Evolutionary conservation across 306 rosid genomes (phyloP), one percentile per base, ranked within the genome.

Genomic region (Pachyrhizus erosus): DNA sequence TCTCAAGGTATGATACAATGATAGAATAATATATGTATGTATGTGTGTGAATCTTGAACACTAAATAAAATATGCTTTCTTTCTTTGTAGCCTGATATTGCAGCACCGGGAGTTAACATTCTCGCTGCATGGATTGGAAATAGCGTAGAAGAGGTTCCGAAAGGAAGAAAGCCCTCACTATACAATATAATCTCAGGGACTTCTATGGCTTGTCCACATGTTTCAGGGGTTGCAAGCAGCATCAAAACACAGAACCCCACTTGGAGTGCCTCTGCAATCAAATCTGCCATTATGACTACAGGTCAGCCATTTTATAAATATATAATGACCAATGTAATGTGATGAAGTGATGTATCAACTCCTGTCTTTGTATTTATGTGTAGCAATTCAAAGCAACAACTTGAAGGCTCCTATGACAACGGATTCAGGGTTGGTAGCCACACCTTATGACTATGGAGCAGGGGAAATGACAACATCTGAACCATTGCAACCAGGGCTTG

Each of bases 221-320:
- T 96, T 81, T 89, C 98, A 1, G 97, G 93, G 37, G 57, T 93
- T 46, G 97, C 84, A 2, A 90, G 88, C 61, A 76, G 64, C 0
- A 72, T 91, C 83, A 91, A 86, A 88, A 80, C 97, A 51, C 87
- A 27, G 5, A 79, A 90, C 70, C 94, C 94, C 18, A 64, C 87
- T 33, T 91, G 94, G 96, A 83, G 89, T 76, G 80, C 96, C 74
- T 95, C 99, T 0, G 91, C 93, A 9, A 81, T 95, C 80, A 93
- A 15, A 87, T 95, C 98, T 8, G 97, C 99, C 80, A 91, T 95
- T 90, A 91, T 93, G 93, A 95, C 99, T 58, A 70, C 98, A 84
- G 98, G 97, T 91, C 13, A 69, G 60, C 2, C 52, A 58, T 10
- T 58, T 55, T 1, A 55, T 55, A 0, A 18, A 54, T 54, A 55